Evolutionary conservation across 257 asterid genomes (phyloP).

Genomic region (Nemophila menziesii): DNA sequence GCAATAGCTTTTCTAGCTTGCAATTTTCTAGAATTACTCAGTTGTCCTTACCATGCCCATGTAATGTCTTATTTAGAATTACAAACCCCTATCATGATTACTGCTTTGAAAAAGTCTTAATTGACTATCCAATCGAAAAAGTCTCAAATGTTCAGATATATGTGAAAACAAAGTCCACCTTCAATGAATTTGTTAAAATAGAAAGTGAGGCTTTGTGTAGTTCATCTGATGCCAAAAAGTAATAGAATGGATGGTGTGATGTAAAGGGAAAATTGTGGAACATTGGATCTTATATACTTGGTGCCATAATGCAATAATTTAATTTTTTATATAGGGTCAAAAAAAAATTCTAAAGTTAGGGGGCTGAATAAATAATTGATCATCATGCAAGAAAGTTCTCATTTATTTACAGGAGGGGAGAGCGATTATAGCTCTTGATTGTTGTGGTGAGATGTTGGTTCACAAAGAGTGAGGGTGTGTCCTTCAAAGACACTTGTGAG

Average conservation of each 20-base stretch:
- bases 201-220: constrained; percentile 61
- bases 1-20: constrained; percentile 47
- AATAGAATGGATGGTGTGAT: constrained; percentile 35
- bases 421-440: constrained; percentile 74
- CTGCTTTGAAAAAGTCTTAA: constrained; percentile 45
- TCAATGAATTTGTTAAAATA: constrained; percentile 34
- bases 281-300: no score
- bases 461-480: constrained; percentile 90
- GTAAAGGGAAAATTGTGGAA: constrained; percentile 67
- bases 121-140: constrained; percentile 50
- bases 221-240: constrained; percentile 36
- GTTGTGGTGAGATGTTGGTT: constrained; percentile 74
- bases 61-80: constrained; percentile 39
- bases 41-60: constrained; percentile 73
- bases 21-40: constrained; percentile 53
- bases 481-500: constrained; percentile 98
- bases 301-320: no score
- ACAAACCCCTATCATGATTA: constrained; percentile 17
- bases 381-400: no score
- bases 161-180: constrained; percentile 52
- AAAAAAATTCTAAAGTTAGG: no score
- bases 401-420: constrained; percentile 76
- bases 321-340: no score
- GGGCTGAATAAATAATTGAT: no score
- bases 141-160: constrained; percentile 46